Evolutionary conservation across 1,139 yeast genomes (phyloP), one percentile per base, ranked within the genome.

Genomic region (Hyphopichia khmerensis): DNA sequence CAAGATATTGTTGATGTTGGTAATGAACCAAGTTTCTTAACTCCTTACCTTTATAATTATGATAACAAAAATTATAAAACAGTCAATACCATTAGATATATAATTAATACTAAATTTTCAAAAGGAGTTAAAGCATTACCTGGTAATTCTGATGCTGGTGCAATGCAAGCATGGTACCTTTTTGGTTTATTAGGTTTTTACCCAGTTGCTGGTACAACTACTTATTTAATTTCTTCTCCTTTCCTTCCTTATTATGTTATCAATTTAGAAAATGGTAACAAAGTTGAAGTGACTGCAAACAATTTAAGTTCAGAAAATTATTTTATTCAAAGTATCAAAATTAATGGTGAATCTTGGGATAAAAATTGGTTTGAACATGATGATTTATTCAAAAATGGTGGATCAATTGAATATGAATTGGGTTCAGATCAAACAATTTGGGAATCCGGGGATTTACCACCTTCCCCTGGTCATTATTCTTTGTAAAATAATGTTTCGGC

Each of bases 91-190:
- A 50, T 65, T 10, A 50, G 63, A 33, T 65, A 56, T 44, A 50
- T 68, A 33, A 54, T 69, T 34, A 53, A 62, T 39, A 60, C 51
- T 11, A 56, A 60, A 41, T 67, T 66, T 44, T 50, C 53, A 24
- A 44, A 52, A 1, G 65, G 64, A 2, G 44, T 55, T 5, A 44
- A 44, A 9, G 69, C 65, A 1, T 46, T 69, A 26, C 72, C 73
- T 3, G 74, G 72, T 2, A 68, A 69, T 44, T 65, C 72, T 1
- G 73, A 68, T 48, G 67, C 65, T 18, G 74, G 74, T 13, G 69
- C 74, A 7, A 65, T 69, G 70, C 72, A 67, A 43, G 60, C 67
- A 2, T 69, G 72, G 71, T 46, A 65, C 14, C 57, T 67, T 35
- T 67, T 66, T 51, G 65, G 58, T 6, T 44, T 69, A 40, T 48